phyloP scores from a whole-genome alignment of 1,284 basidiomycete species.

The Melampsora americana region DNA sequence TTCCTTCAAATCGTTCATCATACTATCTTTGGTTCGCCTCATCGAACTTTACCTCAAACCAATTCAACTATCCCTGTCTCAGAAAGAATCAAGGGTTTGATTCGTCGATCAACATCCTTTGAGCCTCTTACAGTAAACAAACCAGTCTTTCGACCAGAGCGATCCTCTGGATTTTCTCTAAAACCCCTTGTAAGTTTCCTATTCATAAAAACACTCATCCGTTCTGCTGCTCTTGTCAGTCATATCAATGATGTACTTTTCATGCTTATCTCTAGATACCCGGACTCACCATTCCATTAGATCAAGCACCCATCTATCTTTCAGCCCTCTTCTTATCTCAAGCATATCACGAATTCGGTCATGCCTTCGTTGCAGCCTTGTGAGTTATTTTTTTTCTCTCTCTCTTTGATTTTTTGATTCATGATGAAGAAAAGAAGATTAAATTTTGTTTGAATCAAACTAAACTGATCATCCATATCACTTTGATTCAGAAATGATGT shows the following conservation, averaged over 20 bases:
- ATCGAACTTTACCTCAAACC: background rate
- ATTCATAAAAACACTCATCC: background rate
- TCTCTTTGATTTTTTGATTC: background rate
- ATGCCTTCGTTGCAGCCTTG: constrained; percentile 37
- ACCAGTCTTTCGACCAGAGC: background rate
- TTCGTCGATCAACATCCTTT: background rate
- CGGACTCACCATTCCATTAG: constrained; percentile 32
- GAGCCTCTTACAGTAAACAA: background rate
- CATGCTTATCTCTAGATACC: constrained; percentile 41
- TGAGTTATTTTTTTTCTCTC: constrained; percentile 17
- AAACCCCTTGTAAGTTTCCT: background rate
- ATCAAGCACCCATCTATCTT: constrained; percentile 19
- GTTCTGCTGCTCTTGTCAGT: background rate
- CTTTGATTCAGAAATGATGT: constrained; percentile 5
- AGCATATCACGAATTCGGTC: constrained; percentile 26
- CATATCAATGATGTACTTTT: background rate
- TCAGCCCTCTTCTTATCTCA: constrained; percentile 28
- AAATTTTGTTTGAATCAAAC: too few relatives aligned
- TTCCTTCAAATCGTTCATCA: background rate
- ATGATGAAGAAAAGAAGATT: too few relatives aligned
- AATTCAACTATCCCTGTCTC: background rate
- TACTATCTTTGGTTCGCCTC: background rate
- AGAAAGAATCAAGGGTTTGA: background rate
- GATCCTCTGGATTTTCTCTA: background rate
- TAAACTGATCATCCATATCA: too few relatives aligned